A percentile compares a stretch with the other conserved stretches of the same genome.
These are phyloP conservation scores for Globisporangium parvum DNA, from an alignment of 352 stramenopile species.

Conservation along the genomic window DNA sequence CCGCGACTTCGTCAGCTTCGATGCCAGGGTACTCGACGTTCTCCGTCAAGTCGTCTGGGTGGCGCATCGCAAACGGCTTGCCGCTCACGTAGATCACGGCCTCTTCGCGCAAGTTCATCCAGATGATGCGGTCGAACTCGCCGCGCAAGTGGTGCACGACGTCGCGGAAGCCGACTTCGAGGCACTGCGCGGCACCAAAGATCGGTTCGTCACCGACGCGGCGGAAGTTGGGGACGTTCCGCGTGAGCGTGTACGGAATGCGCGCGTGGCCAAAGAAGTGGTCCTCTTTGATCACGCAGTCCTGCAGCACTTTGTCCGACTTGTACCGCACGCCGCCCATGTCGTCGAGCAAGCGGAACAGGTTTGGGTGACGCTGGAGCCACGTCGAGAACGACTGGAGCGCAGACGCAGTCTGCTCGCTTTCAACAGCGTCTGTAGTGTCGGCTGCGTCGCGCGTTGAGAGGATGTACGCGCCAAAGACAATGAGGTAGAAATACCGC, in stretches of 20 bases:
- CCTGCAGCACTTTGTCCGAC: slow-evolving; percentile 72
- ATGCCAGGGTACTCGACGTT: slow-evolving; percentile 88
- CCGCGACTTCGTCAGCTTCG: slow-evolving; percentile 83
- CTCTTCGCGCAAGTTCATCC: slow-evolving; percentile 90
- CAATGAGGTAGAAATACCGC: slow-evolving; percentile 86
- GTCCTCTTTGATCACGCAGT: slow-evolving; percentile 86
- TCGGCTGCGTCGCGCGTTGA: slow-evolving; percentile 13
- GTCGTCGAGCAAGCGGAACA: slow-evolving; percentile 75
- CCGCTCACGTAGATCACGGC: slow-evolving; percentile 88
- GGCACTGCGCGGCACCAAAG: slow-evolving; percentile 78
- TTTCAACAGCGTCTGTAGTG: slow-evolving; percentile 2
- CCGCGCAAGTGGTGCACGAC: slow-evolving; percentile 49
- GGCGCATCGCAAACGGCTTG: slow-evolving; percentile 81
- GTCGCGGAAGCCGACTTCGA: slow-evolving; percentile 68
- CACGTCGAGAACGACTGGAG: slow-evolving; percentile 73
- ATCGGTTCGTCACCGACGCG: slow-evolving; percentile 74
- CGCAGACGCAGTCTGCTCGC: slow-evolving; percentile 14
- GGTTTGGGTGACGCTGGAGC: slow-evolving; percentile 61
- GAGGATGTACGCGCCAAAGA: slow-evolving; percentile 83
- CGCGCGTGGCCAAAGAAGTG: slow-evolving; percentile 82
- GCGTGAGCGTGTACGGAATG: slow-evolving; percentile 57
- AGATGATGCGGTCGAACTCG: slow-evolving; percentile 71
- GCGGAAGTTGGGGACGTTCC: slow-evolving; percentile 83
- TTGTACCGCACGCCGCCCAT: slow-evolving; percentile 76
- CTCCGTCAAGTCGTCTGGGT: slow-evolving; percentile 71